A percentile compares a stretch with the other conserved stretches of the same genome.
Conservation (phyloP, 768 basidiomycete species). For the Panellus pusillus region DNA sequence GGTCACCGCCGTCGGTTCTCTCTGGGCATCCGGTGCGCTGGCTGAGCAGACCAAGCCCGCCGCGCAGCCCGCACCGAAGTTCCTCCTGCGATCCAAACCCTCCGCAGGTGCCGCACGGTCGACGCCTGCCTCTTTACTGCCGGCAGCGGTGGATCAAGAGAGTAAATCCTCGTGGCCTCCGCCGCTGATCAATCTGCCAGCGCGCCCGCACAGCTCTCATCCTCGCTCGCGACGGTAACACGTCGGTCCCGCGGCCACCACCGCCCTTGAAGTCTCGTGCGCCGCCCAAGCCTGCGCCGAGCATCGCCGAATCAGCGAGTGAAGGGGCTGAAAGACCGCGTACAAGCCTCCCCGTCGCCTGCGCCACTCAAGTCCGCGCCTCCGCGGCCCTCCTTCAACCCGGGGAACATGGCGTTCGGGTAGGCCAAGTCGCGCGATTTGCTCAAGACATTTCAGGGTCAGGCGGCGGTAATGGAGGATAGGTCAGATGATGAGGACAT, state of each 20-base stretch:
- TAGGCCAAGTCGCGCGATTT: conserved; percentile 75
- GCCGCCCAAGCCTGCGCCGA: no score
- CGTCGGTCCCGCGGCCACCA: conserved; percentile 57
- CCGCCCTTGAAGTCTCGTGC: conserved; percentile 21
- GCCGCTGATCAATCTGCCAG: conserved; percentile 57
- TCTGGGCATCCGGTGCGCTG: conserved; percentile 77
- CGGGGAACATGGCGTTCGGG: conserved; percentile 66
- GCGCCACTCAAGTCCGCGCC: conserved; percentile 18
- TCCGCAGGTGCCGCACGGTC: background rate
- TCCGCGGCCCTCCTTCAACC: conserved; percentile 26
- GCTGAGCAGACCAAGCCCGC: conserved; percentile 5
- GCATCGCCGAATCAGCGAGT: no score
- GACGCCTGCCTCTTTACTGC: conserved; percentile 1
- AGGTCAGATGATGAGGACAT: no score
- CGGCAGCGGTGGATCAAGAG: background rate
- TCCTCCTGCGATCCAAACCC: conserved; percentile 11
- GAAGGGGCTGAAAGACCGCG: no score
- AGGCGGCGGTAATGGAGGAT: no score
- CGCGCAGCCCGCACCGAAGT: conserved; percentile 5
- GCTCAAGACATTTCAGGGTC: conserved; percentile 78
- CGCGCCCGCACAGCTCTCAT: conserved; percentile 67
- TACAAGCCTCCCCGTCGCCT: no score
- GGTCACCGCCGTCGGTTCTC: conserved; percentile 68
- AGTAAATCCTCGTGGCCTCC: conserved; percentile 26
- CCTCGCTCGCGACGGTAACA: no score